These are phyloP conservation scores for Amanita exitialis DNA, from an alignment of 768 basidiomycete species.

Conservation along the genomic window DNA sequence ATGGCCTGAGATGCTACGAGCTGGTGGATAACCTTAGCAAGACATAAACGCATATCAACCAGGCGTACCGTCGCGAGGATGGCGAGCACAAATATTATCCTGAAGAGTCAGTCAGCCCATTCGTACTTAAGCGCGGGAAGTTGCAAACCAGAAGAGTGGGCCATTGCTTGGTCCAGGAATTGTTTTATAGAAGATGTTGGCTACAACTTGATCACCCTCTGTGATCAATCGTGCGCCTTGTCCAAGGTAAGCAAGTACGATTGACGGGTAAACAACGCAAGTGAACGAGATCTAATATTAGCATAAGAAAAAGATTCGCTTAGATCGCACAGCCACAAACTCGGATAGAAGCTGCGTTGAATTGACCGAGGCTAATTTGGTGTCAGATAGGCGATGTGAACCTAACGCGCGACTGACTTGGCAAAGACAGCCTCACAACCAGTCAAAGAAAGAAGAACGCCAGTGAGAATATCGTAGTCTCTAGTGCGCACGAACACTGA, in stretches of 20 bases:
- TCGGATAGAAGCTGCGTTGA: conserved; percentile 50
- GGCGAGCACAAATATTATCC: conserved; percentile 55
- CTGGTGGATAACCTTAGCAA: conserved; percentile 16
- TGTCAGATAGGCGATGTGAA: neutral
- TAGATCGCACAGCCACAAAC: conserved; percentile 16
- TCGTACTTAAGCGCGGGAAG: neutral
- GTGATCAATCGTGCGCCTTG: conserved; percentile 55
- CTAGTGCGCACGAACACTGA: conserved; percentile 56
- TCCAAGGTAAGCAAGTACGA: conserved; percentile 60
- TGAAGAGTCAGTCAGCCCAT: conserved; percentile 11
- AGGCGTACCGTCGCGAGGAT: conserved; percentile 48
- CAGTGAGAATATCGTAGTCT: conserved; percentile 51
- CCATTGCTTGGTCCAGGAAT: conserved; percentile 51
- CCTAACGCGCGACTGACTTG: conserved; percentile 29
- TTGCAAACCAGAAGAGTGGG: conserved; percentile 45
- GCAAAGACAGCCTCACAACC: conserved; percentile 64
- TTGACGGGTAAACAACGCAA: conserved; percentile 44
- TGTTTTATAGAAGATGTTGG: conserved; percentile 51
- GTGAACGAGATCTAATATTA: conserved; percentile 38
- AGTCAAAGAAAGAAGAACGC: conserved; percentile 57
- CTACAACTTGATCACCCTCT: conserved; percentile 37
- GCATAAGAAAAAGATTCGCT: neutral
- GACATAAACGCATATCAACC: neutral
- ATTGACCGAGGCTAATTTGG: conserved; percentile 47
- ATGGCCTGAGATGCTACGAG: conserved; percentile 57